phyloP scores from a whole-genome alignment of 495 filamentous ascomycete genomes.

The Patellaria atrata region DNA sequence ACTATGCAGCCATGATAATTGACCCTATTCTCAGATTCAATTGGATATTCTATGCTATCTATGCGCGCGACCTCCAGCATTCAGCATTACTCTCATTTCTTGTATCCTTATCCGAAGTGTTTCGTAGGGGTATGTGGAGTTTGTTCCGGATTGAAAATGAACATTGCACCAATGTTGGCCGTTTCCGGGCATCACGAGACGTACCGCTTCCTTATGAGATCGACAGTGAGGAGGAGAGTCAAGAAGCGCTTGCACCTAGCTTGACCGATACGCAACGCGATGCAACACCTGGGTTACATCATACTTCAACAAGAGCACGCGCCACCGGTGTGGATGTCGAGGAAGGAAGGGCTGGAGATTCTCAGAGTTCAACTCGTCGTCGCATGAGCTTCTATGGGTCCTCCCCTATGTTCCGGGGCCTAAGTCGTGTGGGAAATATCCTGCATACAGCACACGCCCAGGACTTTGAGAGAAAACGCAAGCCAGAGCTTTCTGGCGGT shows the following conservation, averaged over 20 bases:
- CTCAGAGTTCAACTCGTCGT: no score
- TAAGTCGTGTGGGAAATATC: slow-evolving; percentile 40
- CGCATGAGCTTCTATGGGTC: slow-evolving; percentile 13
- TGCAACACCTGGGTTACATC: no score
- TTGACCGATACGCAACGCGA: no score
- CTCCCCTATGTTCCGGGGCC: slow-evolving; percentile 14
- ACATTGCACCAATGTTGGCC: slow-evolving; percentile 74
- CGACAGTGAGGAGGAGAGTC: background rate
- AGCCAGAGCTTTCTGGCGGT: slow-evolving; percentile 25
- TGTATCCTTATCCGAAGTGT: slow-evolving; percentile 61
- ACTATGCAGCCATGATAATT: slow-evolving; percentile 70
- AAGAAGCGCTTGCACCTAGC: no score
- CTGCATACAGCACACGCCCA: slow-evolving; percentile 66
- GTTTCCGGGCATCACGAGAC: slow-evolving; percentile 71
- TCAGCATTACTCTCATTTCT: slow-evolving; percentile 63
- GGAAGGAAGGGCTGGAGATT: no score
- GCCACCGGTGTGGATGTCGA: no score
- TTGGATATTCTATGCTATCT: slow-evolving; percentile 92
- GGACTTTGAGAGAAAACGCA: slow-evolving; percentile 68
- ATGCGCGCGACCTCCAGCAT: slow-evolving; percentile 61
- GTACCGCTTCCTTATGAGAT: slow-evolving; percentile 60
- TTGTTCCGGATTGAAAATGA: slow-evolving; percentile 95
- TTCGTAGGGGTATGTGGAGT: slow-evolving; percentile 73
- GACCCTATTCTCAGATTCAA: slow-evolving; percentile 86
- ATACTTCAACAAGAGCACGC: no score